Evolutionary conservation across 2,329 filamentous ascomycete species (phyloP), one percentile per base, ranked within the genome.

Genomic region (Aspergillus arachidicola): DNA sequence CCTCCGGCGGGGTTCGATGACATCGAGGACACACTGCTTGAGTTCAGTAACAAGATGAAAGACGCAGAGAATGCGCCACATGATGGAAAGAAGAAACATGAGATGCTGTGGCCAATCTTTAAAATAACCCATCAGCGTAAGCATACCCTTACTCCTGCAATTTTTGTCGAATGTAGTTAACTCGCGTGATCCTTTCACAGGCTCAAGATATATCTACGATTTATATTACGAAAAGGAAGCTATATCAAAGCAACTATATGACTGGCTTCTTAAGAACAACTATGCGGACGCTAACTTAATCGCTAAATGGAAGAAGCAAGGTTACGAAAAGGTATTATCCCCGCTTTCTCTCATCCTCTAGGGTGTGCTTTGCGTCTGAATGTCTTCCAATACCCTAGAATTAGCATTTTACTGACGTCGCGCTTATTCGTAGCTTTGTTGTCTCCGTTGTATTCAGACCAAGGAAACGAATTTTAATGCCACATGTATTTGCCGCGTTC

Each of bases 251-350:
- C 84, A 90, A 79, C 84, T 99, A 23, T 99, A 99, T 80, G 95
- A 98, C 71, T 99, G 92, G 90, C 82, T 98, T 68, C 83, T 99
- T 64, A 99, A 99, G 86, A 97, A 99, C 76, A 89, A 90, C 57
- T 98, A 99, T 77, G 95, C 94, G 6, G 95, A 99, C 80, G 88
- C 92, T 53, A 95, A 94, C 83, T 82, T 99, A 75, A 98, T 99
- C 75, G 95, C 95, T 16, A 99, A 99, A 82, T 99, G 95, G 95
- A 99, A 99, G 87, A 99, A 99, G 83, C 91, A 96, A 74, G 95
- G 95, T 19, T 99, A 99, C 74, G 95, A 99, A 80, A 97, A 98
- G 89, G 92, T 92, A 78, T 61, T 58, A 28, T 23, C 28, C 48
- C 48, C 12, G 16, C 7, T 61, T 48, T 50, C 43, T 65, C 43